Percentiles rank a stretch among this genome's conserved stretches.
These are phyloP conservation scores for Phytophthora gonapodyides DNA, from an alignment of 352 stramenopile genomes.

Conservation along the genomic window DNA sequence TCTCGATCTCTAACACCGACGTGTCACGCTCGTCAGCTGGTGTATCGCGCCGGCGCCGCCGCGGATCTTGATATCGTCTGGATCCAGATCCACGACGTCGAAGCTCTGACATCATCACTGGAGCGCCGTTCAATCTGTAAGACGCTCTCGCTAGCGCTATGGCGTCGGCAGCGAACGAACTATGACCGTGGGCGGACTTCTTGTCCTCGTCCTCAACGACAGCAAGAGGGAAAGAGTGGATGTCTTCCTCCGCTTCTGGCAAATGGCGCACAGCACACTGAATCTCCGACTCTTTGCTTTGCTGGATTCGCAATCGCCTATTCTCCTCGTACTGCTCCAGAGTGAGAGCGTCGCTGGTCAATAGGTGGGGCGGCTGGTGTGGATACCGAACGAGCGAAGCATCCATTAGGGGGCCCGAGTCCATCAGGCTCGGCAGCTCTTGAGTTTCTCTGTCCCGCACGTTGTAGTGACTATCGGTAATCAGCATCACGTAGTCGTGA, in stretches of 20 bases:
- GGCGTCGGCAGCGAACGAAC: conserved; percentile 20
- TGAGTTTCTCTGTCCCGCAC: conserved; percentile 90
- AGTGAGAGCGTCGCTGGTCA: conserved; percentile 43
- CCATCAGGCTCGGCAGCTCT: conserved; percentile 85
- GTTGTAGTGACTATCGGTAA: conserved; percentile 89
- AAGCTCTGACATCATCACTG: conserved; percentile 74
- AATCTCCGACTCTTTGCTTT: conserved; percentile 70
- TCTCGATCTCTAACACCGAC: conserved; percentile 81
- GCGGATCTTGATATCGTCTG: conserved; percentile 24
- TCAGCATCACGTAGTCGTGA: conserved; percentile 89
- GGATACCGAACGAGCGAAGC: conserved; percentile 76
- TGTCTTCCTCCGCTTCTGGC: conserved; percentile 47
- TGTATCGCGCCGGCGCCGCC: conserved; percentile 40
- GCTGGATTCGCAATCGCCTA: conserved; percentile 59
- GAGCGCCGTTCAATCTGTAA: conserved; percentile 74
- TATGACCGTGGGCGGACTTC: conserved; percentile 4
- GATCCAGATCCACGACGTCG: conserved; percentile 39
- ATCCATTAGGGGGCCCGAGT: conserved; percentile 73
- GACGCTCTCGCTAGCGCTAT: conserved; percentile 45
- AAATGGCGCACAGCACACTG: conserved; percentile 61
- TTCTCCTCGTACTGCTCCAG: conserved; percentile 65
- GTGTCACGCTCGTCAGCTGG: conserved; percentile 82
- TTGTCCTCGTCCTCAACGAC: conserved; percentile 35
- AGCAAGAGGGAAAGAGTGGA: conserved; percentile 55
- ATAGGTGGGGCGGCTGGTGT: conserved; percentile 71